Evolutionary conservation across 164 flowering plant species (phyloP).

Genomic region (Chimonanthus praecox): DNA sequence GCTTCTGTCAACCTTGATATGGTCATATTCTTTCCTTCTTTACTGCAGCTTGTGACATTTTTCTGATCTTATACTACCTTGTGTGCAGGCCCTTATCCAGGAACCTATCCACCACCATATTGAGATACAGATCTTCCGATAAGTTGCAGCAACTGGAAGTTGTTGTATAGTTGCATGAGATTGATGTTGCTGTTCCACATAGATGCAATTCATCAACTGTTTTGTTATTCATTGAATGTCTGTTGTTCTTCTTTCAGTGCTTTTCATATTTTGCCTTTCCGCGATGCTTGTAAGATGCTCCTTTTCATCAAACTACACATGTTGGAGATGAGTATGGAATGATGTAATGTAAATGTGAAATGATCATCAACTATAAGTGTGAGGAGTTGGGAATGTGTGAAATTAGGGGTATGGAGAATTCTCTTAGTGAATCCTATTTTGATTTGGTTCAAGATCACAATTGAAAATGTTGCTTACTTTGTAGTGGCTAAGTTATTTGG

Average conservation of each 20-base stretch:
- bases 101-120: conserved; percentile 35
- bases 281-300: too few species aligned
- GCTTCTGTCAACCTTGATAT: neutral
- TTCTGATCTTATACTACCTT: neutral
- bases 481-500: too few species aligned
- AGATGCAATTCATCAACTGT: neutral
- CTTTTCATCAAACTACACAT: too few species aligned
- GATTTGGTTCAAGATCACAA: too few species aligned
- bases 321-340: too few species aligned
- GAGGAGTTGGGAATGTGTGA: too few species aligned
- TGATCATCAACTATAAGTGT: too few species aligned
- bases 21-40: neutral
- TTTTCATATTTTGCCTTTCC: too few species aligned
- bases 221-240: neutral
- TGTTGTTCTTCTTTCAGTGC: neutral
- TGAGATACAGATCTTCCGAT: conserved; percentile 3
- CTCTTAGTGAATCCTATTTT: too few species aligned
- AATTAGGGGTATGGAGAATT: too few species aligned
- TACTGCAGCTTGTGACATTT: neutral
- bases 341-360: too few species aligned
- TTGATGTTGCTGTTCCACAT: neutral
- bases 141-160: neutral
- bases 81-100: conserved; percentile 27
- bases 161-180: neutral
- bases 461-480: too few species aligned